Evolutionary conservation across 2,329 filamentous ascomycete species (phyloP).

Genomic region (Colletotrichum plurivorum): DNA sequence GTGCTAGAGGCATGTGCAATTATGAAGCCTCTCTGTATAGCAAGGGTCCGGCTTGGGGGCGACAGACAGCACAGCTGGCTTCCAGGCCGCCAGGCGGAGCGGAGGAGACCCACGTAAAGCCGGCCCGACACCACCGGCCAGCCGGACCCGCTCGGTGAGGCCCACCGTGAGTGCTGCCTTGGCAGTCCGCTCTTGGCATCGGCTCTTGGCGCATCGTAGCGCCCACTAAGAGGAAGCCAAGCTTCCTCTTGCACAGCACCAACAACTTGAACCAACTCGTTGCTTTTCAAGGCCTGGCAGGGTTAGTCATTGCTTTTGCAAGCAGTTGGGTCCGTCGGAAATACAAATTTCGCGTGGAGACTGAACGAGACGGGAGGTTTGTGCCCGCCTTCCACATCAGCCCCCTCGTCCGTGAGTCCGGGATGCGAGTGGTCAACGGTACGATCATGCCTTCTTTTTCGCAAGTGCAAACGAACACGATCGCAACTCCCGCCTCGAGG

Average conservation of each 20-base stretch:
- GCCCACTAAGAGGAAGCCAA: not conserved
- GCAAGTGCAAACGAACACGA: not conserved
- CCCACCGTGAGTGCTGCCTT: not conserved
- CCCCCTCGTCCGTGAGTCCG: not conserved
- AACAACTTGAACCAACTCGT: not conserved
- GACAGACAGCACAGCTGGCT: not conserved
- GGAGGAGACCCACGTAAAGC: not conserved
- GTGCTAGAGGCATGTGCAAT: no score
- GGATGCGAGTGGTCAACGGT: not conserved
- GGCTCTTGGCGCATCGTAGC: not conserved
- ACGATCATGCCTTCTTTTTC: not conserved
- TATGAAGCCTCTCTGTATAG: not conserved
- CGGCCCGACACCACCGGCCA: conserved; percentile 20
- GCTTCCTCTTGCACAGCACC: not conserved
- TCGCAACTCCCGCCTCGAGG: not conserved
- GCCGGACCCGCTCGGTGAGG: conserved; percentile 4
- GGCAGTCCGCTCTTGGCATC: conserved; percentile 9
- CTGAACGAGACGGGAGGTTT: not conserved
- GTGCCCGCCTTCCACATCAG: not conserved
- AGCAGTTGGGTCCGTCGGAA: not conserved
- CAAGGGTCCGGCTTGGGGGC: not conserved
- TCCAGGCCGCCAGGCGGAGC: not conserved
- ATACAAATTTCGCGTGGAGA: no score
- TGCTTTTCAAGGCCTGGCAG: not conserved
- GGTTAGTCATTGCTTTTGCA: not conserved